Conservation (phyloP, 2,329 filamentous ascomycete genomes). For the Penicillium sp. region DNA sequence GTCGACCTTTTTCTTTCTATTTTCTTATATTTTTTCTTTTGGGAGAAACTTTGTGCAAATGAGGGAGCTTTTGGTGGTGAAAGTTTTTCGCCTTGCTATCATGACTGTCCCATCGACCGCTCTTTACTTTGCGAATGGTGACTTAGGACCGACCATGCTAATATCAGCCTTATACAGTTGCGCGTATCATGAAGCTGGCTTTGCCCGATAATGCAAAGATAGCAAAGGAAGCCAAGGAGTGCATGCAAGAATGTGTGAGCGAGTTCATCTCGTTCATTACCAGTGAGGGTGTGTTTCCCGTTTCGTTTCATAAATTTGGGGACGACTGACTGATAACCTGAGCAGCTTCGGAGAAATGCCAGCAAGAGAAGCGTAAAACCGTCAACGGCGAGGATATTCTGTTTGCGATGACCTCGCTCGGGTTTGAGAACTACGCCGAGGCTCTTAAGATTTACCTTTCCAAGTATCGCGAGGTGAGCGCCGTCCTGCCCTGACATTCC, state of each 20-base stretch:
- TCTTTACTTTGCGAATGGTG: neutral
- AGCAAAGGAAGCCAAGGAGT: slow-evolving; percentile 97
- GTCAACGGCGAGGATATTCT: slow-evolving; percentile 98
- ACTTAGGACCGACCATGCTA: slow-evolving; percentile 13
- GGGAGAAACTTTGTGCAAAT: neutral
- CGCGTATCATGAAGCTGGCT: slow-evolving; percentile 97
- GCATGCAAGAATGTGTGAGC: slow-evolving; percentile 99
- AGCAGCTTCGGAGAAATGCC: slow-evolving; percentile 95
- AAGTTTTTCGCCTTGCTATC: neutral
- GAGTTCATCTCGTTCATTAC: slow-evolving; percentile 99
- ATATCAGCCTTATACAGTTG: slow-evolving; percentile 75
- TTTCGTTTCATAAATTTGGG: neutral
- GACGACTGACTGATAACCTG: slow-evolving; percentile 5
- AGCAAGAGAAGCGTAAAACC: slow-evolving; percentile 98
- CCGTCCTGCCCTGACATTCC: slow-evolving; percentile 25
- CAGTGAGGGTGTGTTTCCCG: slow-evolving; percentile 76
- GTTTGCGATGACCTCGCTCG: slow-evolving; percentile 97
- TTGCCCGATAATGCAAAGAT: slow-evolving; percentile 98
- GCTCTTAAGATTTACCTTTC: slow-evolving; percentile 97
- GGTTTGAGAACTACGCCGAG: slow-evolving; percentile 98
- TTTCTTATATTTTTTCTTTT: neutral
- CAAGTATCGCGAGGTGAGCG: slow-evolving; percentile 95
- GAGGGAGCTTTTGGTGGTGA: neutral
- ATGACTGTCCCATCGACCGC: neutral
- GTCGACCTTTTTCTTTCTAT: neutral